Evolutionary conservation across 352 stramenopile genomes (phyloP).

Genomic region (Stephanocyclus meneghinianus): DNA sequence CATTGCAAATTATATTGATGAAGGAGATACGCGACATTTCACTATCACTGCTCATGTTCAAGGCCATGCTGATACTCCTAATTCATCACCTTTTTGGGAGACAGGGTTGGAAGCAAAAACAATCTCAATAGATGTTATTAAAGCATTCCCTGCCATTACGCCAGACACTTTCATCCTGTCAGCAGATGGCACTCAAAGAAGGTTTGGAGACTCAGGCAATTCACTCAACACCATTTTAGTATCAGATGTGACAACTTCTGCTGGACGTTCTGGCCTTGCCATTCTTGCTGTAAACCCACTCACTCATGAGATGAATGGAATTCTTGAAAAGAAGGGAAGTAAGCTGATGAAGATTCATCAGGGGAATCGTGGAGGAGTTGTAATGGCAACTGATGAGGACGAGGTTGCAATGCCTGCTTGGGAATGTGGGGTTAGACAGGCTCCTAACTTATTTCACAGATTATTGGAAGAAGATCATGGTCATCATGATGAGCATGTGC

Average conservation of each 20-base stretch:
- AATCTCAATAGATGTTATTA: constrained; percentile 9
- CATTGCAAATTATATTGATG: too few relatives aligned
- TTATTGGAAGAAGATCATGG: background rate
- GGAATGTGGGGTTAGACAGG: constrained; percentile 11
- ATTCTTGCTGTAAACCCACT: constrained; percentile 8
- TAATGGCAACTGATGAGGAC: constrained; percentile 6
- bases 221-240: constrained; percentile 2
- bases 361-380: background rate
- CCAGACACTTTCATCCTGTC: background rate
- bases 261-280: background rate
- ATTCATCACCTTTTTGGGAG: background rate
- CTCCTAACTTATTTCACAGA: constrained; percentile 2
- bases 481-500: constrained; percentile 8
- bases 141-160: constrained; percentile 2
- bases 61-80: background rate
- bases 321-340: constrained; percentile 1
- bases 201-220: constrained; percentile 5
- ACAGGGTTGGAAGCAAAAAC: background rate
- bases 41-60: constrained; percentile 10
- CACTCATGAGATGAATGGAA: constrained; percentile 10
- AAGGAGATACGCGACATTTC: background rate
- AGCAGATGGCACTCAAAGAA: background rate
- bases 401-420: background rate
- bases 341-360: constrained; percentile 13
- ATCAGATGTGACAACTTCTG: background rate